Evolutionary conservation across 768 basidiomycete species (phyloP), one percentile per base, ranked within the genome.

Genomic region (Tulasnella sp.): DNA sequence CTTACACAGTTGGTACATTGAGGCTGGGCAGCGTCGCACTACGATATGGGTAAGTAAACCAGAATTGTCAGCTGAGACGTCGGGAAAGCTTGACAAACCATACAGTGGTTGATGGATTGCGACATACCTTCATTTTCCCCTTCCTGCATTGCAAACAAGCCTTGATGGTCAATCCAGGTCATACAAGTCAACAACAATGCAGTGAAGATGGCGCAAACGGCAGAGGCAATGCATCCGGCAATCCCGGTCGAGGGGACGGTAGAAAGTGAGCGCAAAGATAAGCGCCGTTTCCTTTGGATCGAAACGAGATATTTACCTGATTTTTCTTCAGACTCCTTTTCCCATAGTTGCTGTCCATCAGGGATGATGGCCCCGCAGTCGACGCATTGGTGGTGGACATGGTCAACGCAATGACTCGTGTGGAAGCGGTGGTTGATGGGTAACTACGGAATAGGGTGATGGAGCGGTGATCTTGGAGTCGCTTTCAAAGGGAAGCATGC

Each of bases 11-110:
- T 59, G 9, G 57, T 59, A 38, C 57, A 59, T n/a, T 59, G 48
- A 17, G 57, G 57, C 49, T 50, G 57, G 30, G 57, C 57, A 19
- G 57, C 57, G 42, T 59, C 57, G 49, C 57, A 59, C 57, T 59
- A 22, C 15, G 8, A n/a, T 19, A n/a, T 15, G 22, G 24, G 5
- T 9, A 17, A 50, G 24, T 43, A 9, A 17, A 2, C 19, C 19
- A 42, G 12, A 43, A 29, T 7, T 9, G 57, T 44, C 45, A 46
- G 19, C 49, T 22, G n/a, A 29, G 29, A 17, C 27, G 17, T 45
- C 9, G n/a, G 19, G 44, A 4, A 15, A 15, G 17, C 19, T 2
- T 49, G 17, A 24, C 30, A 21, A 25, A 27, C 41, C 54, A 56
- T 27, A 30, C n/a, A 12, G n/a, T n/a, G 24, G 24, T 31, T 15